Base-by-base conservation (phyloP, 805 yeast species). In the Starmerella kuoi region DNA sequence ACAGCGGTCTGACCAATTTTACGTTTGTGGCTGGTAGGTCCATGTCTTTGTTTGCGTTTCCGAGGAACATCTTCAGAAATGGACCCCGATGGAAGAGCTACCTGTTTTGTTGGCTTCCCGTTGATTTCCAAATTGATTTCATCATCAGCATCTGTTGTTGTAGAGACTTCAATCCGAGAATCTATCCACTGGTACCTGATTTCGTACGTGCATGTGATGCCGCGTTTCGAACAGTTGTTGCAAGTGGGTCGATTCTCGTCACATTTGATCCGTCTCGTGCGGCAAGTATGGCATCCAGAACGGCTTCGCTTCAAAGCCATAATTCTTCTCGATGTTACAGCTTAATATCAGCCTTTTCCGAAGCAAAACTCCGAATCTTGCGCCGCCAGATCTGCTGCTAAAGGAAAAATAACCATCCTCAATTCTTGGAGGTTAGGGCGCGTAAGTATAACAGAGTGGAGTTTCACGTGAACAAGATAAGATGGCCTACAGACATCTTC, bases 271-370 rank as follows among this genome's bases (percentile, higher is more conserved):
- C 79, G 64, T 31, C 82, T 66, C 37, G 67, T 63, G 52, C 76
- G 76, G 58, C 83, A 76, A 18, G 77, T 74, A 3, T 73, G 75
- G 60, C 91, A 80, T n/a, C 91, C 88, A 40, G 42, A 22, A 15
- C 54, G 41, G 40, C 54, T 52, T 4, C 55, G 43, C 28, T 47
- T 48, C 51, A 47, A 46, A 11, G 21, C 19, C n/a, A n/a, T n/a
- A n/a, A n/a, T n/a, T n/a, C n/a, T n/a, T n/a, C n/a, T n/a, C n/a
- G n/a, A n/a, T n/a, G n/a, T n/a, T n/a, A n/a, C n/a, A n/a, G n/a
- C n/a, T n/a, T n/a, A n/a, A n/a, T n/a, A n/a, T n/a, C n/a, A n/a
- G n/a, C n/a, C n/a, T n/a, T n/a, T n/a, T n/a, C n/a, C n/a, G n/a
- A n/a, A n/a, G n/a, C n/a, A n/a, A n/a, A n/a, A n/a, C n/a, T n/a